phyloP scores from a whole-genome alignment of 2,329 filamentous ascomycete genomes.

The Camillea tinctor region DNA sequence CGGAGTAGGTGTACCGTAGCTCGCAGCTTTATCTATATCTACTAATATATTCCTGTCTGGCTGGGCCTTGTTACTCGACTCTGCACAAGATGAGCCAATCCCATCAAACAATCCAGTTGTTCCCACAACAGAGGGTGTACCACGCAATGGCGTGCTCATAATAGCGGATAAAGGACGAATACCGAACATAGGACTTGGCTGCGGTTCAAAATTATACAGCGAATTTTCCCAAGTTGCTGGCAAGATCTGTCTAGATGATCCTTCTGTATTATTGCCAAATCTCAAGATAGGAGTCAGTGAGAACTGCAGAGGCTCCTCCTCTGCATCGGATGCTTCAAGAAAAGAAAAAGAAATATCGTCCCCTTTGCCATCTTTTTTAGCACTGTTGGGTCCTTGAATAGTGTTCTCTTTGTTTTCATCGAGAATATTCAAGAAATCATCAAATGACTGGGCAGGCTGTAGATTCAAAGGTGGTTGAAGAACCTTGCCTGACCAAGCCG shows the following conservation, averaged over 20 bases:
- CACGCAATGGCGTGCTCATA: neutral
- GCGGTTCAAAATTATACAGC: too few species aligned
- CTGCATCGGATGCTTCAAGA: neutral
- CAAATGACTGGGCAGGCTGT: neutral
- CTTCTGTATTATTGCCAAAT: neutral
- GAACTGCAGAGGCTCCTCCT: neutral
- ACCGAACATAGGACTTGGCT: neutral
- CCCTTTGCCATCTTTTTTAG: neutral
- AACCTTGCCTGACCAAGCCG: neutral
- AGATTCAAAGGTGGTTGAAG: neutral
- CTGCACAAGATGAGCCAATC: neutral
- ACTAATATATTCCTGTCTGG: neutral
- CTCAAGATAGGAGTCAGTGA: constrained; percentile 2
- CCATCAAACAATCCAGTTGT: neutral
- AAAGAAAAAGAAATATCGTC: neutral
- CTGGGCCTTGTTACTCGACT: neutral
- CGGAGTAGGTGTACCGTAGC: neutral
- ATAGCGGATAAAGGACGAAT: neutral
- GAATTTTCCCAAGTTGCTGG: neutral
- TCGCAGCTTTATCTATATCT: neutral
- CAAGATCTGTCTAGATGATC: neutral
- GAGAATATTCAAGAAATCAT: neutral
- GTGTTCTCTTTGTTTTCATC: neutral
- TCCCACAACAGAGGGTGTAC: neutral
- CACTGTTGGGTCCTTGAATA: neutral